Conservation (phyloP, 1,284 basidiomycete genomes). For the Sporisorium reilianum region DNA sequence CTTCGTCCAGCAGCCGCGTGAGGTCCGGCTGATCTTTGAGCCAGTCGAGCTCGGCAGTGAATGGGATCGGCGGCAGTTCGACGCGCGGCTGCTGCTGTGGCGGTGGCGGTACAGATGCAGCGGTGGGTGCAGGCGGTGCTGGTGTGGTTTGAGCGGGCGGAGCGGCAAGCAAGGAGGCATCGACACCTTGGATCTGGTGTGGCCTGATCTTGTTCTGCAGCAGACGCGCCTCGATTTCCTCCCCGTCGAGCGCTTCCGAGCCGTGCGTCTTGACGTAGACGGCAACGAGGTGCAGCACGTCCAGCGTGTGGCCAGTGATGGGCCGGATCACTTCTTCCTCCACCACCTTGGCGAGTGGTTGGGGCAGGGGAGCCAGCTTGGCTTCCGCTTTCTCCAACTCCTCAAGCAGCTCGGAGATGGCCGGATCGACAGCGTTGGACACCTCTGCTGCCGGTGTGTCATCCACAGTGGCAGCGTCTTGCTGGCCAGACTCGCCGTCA, state of each 20-base stretch:
- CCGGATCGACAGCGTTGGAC: conserved; percentile 8
- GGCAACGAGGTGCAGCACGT: conserved; percentile 42
- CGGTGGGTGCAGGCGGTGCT: not conserved
- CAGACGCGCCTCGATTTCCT: conserved; percentile 28
- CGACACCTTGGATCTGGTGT: conserved; percentile 16
- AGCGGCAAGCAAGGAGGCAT: not conserved
- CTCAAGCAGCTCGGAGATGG: conserved; percentile 16
- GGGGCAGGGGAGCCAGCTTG: conserved; percentile 23
- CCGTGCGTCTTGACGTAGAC: conserved; percentile 15
- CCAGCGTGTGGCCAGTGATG: conserved; percentile 35
- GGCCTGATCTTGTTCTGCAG: conserved; percentile 18
- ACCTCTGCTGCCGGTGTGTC: conserved; percentile 17
- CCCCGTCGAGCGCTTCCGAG: conserved; percentile 15
- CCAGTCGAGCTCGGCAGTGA: conserved; percentile 35
- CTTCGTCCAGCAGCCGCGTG: conserved; percentile 39
- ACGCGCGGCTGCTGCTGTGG: conserved; percentile 7
- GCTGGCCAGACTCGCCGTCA: conserved; percentile 4
- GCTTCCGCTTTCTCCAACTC: conserved; percentile 13
- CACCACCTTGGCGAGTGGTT: conserved; percentile 32
- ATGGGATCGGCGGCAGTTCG: conserved; percentile 13
- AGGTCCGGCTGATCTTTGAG: conserved; percentile 39
- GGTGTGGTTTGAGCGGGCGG: not conserved
- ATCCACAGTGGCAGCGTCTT: not conserved
- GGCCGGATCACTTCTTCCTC: conserved; percentile 44
- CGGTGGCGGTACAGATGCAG: not conserved